phyloP scores from a whole-genome alignment of 805 yeast genomes.

The Candida gorgasii region DNA sequence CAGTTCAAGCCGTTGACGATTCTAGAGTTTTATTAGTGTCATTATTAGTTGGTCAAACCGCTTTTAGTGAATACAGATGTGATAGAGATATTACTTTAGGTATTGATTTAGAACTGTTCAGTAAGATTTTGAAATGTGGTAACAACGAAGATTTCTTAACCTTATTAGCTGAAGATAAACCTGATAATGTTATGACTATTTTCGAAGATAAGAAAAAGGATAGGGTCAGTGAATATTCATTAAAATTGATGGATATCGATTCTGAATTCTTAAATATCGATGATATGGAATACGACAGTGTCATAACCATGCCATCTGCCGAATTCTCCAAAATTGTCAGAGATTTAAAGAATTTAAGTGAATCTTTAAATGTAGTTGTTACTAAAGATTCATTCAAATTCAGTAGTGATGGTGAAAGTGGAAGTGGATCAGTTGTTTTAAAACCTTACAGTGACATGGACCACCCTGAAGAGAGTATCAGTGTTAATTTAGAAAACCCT shows the following conservation, averaged over 20 bases:
- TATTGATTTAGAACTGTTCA: constrained; percentile 81
- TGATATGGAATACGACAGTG: constrained; percentile 87
- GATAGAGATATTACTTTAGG: constrained; percentile 93
- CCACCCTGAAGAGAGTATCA: constrained; percentile 70
- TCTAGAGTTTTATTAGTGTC: constrained; percentile 93
- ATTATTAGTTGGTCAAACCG: constrained; percentile 80
- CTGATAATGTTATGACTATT: constrained; percentile 74
- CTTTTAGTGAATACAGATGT: constrained; percentile 91
- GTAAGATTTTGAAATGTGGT: constrained; percentile 89
- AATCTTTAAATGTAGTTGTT: constrained; percentile 80
- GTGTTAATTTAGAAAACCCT: constrained; percentile 79
- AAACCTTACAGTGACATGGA: constrained; percentile 85
- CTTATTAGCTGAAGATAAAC: constrained; percentile 83
- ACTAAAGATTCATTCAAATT: constrained; percentile 92
- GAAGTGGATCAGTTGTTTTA: constrained; percentile 81
- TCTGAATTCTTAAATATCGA: constrained; percentile 92
- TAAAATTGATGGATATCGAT: constrained; percentile 95
- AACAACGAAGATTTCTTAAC: constrained; percentile 86
- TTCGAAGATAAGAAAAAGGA: constrained; percentile 93
- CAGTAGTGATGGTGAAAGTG: constrained; percentile 87
- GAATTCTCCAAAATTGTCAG: constrained; percentile 90
- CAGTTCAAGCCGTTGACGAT: constrained; percentile 96
- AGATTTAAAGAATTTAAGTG: constrained; percentile 84
- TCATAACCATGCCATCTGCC: constrained; percentile 79
- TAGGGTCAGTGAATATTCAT: constrained; percentile 85